Conservation (phyloP, 352 stramenopile species). For the Phytophthora pini region DNA sequence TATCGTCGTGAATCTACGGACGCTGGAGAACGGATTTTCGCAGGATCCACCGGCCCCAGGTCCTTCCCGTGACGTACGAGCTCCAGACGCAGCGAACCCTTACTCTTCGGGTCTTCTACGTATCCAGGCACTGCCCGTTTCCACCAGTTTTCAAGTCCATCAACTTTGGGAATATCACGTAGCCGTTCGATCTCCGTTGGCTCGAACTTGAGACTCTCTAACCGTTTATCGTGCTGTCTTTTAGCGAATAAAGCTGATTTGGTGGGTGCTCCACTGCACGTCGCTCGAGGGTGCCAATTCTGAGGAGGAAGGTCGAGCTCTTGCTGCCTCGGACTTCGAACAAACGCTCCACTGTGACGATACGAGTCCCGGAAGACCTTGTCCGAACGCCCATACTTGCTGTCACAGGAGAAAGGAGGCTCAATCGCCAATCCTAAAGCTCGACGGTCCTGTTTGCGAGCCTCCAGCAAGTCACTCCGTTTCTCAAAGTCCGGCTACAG, state of each 20-base stretch:
- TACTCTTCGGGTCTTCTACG: conserved; percentile 53
- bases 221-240: conserved; percentile 36
- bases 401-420: conserved; percentile 38
- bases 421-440: conserved; percentile 42
- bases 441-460: conserved; percentile 48
- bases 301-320: conserved; percentile 25
- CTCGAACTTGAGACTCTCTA: conserved; percentile 61
- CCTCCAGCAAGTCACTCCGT: conserved; percentile 56
- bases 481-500: conserved; percentile 49
- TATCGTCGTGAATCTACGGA: conserved; percentile 47
- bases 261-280: conserved; percentile 45
- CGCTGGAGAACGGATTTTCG: conserved; percentile 43
- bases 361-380: conserved; percentile 58
- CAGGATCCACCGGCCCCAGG: conserved; percentile 53
- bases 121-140: conserved; percentile 54
- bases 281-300: conserved; percentile 46
- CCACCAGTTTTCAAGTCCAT: conserved; percentile 65
- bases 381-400: conserved; percentile 51
- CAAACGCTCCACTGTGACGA: conserved; percentile 58
- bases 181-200: conserved; percentile 58
- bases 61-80: conserved; percentile 34
- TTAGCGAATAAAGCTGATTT: conserved; percentile 44
- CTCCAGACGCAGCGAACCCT: conserved; percentile 57
- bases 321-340: conserved; percentile 32
- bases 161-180: conserved; percentile 53